phyloP scores from a whole-genome alignment of 208 protist species.

The Strigomonas oncopelti region DNA sequence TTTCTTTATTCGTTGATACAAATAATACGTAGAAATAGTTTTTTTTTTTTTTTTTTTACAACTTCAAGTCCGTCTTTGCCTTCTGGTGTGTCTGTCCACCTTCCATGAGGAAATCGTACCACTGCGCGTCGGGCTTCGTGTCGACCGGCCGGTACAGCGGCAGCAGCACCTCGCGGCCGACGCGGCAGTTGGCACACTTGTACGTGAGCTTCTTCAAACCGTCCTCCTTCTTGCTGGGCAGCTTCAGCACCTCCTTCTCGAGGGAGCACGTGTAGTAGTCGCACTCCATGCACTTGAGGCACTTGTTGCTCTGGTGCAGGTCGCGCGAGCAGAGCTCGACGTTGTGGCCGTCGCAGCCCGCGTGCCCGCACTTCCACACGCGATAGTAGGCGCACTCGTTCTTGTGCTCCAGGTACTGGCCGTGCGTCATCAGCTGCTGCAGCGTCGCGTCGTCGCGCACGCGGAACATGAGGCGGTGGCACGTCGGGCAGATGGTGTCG shows the following conservation, averaged over 20 bases:
- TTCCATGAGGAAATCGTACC: conserved; percentile 80
- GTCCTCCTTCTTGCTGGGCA: conserved; percentile 78
- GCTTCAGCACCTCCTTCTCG: conserved; percentile 69
- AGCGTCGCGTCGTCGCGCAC: conserved; percentile 67
- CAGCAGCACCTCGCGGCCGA: conserved; percentile 72
- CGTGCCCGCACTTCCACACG: conserved; percentile 78
- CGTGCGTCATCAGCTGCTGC: conserved; percentile 53
- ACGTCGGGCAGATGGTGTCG: conserved; percentile 76
- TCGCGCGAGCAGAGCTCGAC: conserved; percentile 73
- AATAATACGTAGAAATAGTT: conserved; percentile 5
- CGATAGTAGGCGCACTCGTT: conserved; percentile 81
- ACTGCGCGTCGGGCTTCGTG: conserved; percentile 55
- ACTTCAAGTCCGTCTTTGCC: conserved; percentile 12
- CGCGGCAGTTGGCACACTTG: conserved; percentile 72
- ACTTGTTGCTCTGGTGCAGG: conserved; percentile 74
- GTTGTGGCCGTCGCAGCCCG: conserved; percentile 38
- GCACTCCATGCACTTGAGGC: conserved; percentile 84
- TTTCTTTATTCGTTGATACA: conserved; percentile 1
- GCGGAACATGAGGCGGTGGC: conserved; percentile 65
- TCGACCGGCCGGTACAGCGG: conserved; percentile 75
- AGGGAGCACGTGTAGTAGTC: conserved; percentile 81
- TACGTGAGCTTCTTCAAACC: conserved; percentile 77
- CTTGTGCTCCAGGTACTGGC: conserved; percentile 72
- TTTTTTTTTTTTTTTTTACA: conserved; percentile 2
- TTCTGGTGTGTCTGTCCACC: conserved; percentile 58